Evolutionary conservation across 495 filamentous ascomycete species (phyloP).

Genomic region (Penicillium silybi): DNA sequence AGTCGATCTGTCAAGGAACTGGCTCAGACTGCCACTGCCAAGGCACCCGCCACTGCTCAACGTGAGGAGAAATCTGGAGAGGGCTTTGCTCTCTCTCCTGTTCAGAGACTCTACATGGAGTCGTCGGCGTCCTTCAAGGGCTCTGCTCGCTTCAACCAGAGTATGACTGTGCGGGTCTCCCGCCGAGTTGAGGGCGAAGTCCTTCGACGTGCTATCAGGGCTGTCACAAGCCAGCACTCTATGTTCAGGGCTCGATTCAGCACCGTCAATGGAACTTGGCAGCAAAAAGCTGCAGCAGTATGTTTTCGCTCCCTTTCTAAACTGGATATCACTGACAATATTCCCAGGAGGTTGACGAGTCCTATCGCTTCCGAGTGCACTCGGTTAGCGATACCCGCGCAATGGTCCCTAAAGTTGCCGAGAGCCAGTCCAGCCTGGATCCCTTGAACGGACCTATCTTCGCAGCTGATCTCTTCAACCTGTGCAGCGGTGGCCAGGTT

Average conservation of each 20-base stretch:
- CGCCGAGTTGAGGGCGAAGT: slow-evolving; percentile 45
- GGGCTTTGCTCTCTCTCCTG: slow-evolving; percentile 49
- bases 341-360: slow-evolving; percentile 36
- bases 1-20: slow-evolving; percentile 33
- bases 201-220: slow-evolving; percentile 50
- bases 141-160: slow-evolving; percentile 62
- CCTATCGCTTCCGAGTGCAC: slow-evolving; percentile 38
- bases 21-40: slow-evolving; percentile 25
- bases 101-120: slow-evolving; percentile 46
- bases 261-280: slow-evolving; percentile 34
- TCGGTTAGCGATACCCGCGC: slow-evolving; percentile 26
- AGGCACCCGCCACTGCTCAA: slow-evolving; percentile 8
- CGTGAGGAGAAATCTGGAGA: slow-evolving; percentile 37
- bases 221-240: slow-evolving; percentile 58
- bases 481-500: slow-evolving; percentile 48
- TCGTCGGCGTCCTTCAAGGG: slow-evolving; percentile 45
- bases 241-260: slow-evolving; percentile 67
- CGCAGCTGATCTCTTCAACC: slow-evolving; percentile 49
- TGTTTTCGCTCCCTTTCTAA: background rate
- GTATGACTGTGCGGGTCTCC: slow-evolving; percentile 57
- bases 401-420: slow-evolving; percentile 28
- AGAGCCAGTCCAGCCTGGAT: slow-evolving; percentile 41
- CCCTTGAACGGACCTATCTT: slow-evolving; percentile 42
- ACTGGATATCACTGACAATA: slow-evolving; percentile 12
- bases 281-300: slow-evolving; percentile 38